Evolutionary conservation across 23 red algal genomes (phyloP).

Genomic region (Gracilaria vermiculophylla): DNA sequence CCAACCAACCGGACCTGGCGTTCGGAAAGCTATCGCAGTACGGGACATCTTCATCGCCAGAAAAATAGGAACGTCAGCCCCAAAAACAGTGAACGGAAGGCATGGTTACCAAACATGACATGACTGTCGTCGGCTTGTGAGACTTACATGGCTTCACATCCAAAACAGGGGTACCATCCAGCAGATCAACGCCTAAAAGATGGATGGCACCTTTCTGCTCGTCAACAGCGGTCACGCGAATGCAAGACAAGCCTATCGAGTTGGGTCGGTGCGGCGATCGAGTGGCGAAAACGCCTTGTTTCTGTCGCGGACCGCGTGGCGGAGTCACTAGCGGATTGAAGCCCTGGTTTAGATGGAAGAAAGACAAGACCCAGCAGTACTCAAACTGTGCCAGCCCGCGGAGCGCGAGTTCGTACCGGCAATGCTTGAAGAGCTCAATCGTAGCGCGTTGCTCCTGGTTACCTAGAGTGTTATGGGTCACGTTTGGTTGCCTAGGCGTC

Average conservation of each 20-base stretch:
- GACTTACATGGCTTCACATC: slow-evolving; percentile 81
- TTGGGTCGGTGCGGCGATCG: slow-evolving; percentile 80
- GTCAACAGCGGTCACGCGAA: slow-evolving; percentile 64
- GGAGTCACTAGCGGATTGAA: slow-evolving; percentile 71
- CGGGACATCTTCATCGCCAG: slow-evolving; percentile 24
- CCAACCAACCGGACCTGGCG: slow-evolving; percentile 69
- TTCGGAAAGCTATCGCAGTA: slow-evolving; percentile 72
- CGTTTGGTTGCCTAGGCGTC: slow-evolving; percentile 72
- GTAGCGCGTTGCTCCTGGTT: slow-evolving; percentile 56
- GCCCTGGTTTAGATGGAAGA: slow-evolving; percentile 79
- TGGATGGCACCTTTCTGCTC: slow-evolving; percentile 55
- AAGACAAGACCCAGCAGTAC: slow-evolving; percentile 69
- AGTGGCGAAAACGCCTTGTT: slow-evolving; percentile 76
- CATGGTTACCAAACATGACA: background rate
- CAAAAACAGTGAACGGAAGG: background rate
- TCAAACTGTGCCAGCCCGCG: slow-evolving; percentile 68
- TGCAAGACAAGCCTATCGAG: slow-evolving; percentile 58
- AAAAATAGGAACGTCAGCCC: background rate
- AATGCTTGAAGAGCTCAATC: slow-evolving; percentile 35
- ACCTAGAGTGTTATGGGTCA: slow-evolving; percentile 62
- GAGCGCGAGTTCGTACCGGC: slow-evolving; percentile 40
- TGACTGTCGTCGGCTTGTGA: background rate
- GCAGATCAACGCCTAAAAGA: slow-evolving; percentile 71
- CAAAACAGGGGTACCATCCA: slow-evolving; percentile 78
- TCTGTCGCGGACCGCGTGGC: slow-evolving; percentile 53